These are phyloP conservation scores for Hibiscus trionum DNA, from an alignment of 345 rosid species.

Conservation along the genomic window DNA sequence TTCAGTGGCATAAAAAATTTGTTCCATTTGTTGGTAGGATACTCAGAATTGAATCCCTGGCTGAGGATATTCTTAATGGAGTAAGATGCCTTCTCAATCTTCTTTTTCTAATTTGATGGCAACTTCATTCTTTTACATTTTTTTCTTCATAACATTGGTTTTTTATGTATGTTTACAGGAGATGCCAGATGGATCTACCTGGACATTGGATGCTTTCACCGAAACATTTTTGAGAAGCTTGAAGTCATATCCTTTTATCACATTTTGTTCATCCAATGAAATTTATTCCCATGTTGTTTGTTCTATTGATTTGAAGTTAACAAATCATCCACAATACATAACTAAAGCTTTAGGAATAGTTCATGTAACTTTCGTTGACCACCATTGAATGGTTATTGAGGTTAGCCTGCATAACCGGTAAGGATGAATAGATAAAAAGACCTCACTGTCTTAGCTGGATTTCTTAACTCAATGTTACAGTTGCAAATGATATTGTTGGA, in stretches of 20 bases:
- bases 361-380: no score
- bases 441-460: slow-evolving; percentile 16
- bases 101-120: not conserved
- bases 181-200: slow-evolving; percentile 34
- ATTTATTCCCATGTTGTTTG: no score
- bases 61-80: slow-evolving; percentile 65
- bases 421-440: not conserved
- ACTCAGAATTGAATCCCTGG: slow-evolving; percentile 67
- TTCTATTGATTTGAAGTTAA: not conserved
- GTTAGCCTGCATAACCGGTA: no score
- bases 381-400: no score
- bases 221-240: slow-evolving; percentile 43
- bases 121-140: no score
- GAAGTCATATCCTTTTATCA: slow-evolving; percentile 73
- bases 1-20: slow-evolving; percentile 57
- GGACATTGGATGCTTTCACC: slow-evolving; percentile 66
- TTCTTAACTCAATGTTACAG: slow-evolving; percentile 47
- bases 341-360: not conserved
- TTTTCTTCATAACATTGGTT: no score
- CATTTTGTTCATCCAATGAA: not conserved
- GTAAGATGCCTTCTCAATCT: slow-evolving; percentile 25
- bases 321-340: not conserved
- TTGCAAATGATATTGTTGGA: slow-evolving; percentile 50
- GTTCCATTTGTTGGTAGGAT: slow-evolving; percentile 72
- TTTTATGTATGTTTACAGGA: slow-evolving; percentile 28